These are phyloP conservation scores for Canavalia gladiata DNA, from an alignment of 306 rosid species.

Conservation along the genomic window DNA sequence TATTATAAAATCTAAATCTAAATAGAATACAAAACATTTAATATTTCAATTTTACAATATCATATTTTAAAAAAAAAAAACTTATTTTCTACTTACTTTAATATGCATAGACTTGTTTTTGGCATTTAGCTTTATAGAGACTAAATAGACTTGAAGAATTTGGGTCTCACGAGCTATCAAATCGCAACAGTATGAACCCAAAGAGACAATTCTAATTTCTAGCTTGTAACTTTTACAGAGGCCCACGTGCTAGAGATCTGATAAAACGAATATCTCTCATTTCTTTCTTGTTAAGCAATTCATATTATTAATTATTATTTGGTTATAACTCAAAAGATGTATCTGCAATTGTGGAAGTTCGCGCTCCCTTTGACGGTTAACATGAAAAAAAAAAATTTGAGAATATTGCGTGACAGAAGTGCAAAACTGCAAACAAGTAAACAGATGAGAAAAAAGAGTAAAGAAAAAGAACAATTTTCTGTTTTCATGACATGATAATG, in stretches of 20 bases:
- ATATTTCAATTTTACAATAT: too few species aligned
- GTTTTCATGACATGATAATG: background rate
- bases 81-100: too few species aligned
- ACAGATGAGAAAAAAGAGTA: slow-evolving; percentile 1
- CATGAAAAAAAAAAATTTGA: background rate
- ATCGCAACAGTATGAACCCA: background rate
- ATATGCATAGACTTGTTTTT: too few species aligned
- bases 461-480: slow-evolving; percentile 15
- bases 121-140: too few species aligned
- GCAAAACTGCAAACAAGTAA: background rate
- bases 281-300: slow-evolving; percentile 38
- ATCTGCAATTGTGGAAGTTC: slow-evolving; percentile 8
- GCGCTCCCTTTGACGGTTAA: background rate
- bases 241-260: slow-evolving; percentile 12
- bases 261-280: background rate
- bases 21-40: too few species aligned
- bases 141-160: background rate
- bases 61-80: too few species aligned
- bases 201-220: background rate
- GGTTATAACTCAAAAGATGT: background rate
- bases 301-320: background rate
- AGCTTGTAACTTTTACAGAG: slow-evolving; percentile 1
- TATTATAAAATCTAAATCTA: too few species aligned
- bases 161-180: background rate
- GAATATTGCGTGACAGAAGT: slow-evolving; percentile 7